Conservation (phyloP, 805 yeast genomes). For the Suhomyces faveliae region DNA sequence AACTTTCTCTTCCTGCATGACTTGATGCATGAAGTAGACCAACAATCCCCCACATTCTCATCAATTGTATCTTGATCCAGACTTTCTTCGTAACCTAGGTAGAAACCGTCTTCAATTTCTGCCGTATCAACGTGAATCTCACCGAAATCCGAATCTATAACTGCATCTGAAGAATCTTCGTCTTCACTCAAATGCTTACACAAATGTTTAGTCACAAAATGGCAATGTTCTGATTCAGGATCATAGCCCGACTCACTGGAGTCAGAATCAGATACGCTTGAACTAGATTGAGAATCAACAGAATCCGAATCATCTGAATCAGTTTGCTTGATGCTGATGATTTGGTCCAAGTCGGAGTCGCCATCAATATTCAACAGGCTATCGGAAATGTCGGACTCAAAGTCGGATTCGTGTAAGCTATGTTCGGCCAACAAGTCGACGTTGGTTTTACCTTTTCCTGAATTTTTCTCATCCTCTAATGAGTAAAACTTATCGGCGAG, state of each 20-base stretch:
- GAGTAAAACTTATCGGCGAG: conserved; percentile 8
- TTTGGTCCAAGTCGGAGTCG: background rate
- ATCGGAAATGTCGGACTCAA: background rate
- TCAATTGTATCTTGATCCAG: background rate
- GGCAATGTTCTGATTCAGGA: background rate
- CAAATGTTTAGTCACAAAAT: background rate
- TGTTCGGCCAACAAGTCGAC: background rate
- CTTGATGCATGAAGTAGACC: background rate
- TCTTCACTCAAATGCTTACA: conserved; percentile 5
- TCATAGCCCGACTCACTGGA: background rate
- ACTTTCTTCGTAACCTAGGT: background rate
- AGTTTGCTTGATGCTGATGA: background rate
- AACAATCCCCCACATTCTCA: background rate
- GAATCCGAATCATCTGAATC: background rate
- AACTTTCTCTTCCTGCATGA: conserved; percentile 6
- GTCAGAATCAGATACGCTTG: background rate
- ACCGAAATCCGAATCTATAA: conserved; percentile 3
- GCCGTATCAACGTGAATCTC: background rate
- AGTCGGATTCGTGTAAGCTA: conserved; percentile 8
- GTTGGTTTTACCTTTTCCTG: background rate
- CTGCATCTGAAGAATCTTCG: conserved; percentile 6
- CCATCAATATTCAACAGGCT: background rate
- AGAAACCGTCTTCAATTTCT: background rate
- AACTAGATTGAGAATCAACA: background rate
- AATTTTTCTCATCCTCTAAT: background rate